Base-by-base conservation (phyloP, 305 asterid genomes). In the Fraxinus platypoda region DNA sequence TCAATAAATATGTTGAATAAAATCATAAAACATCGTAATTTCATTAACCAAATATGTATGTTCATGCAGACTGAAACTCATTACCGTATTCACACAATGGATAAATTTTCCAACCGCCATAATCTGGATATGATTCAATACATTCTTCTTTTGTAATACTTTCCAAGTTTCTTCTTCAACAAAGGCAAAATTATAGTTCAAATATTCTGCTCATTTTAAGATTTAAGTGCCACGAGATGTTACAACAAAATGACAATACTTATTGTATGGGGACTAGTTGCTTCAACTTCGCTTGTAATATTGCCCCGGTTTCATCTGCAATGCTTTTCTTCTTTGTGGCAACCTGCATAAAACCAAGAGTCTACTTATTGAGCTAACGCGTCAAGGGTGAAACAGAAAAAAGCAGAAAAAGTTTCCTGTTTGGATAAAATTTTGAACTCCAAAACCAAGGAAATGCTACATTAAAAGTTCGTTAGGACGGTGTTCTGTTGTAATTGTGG, bases 241-340 rank as follows among this genome's bases (percentile, higher is more conserved):
- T 64, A 43, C 54, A 49, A 81, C 74, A 3, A 66, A 41, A 12
- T 3, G 46, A 8, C 52, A 43, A 13, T 30, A 19, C 79, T 78
- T 84, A 92, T 70, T 88, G 92, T 41, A 91, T 28, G 1, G 94
- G 90, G 80, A 90, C 85, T 70, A 91, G 77, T 31, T 89, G 95
- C 88, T 85, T 88, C 87, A 90, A 62, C 84, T 91, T 91, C n/a
- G 92, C 93, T 87, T 89, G 95, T 84, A 92, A 86, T 68, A 90
- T 88, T 38, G 91, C 86, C 30, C 92, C 92, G 35, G 89, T 90
- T 85, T 92, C 97, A 80, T 91, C 95, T 25, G 94, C 95, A 84
- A 93, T 84, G 80, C 92, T 86, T 87, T 88, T 93, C 96, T 94
- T 91, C 88, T 92, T 92, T 4, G 95, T 74, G 4, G 97, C 93